Conservation (phyloP, 495 filamentous ascomycete genomes). For the Trichoderma erinaceum region DNA sequence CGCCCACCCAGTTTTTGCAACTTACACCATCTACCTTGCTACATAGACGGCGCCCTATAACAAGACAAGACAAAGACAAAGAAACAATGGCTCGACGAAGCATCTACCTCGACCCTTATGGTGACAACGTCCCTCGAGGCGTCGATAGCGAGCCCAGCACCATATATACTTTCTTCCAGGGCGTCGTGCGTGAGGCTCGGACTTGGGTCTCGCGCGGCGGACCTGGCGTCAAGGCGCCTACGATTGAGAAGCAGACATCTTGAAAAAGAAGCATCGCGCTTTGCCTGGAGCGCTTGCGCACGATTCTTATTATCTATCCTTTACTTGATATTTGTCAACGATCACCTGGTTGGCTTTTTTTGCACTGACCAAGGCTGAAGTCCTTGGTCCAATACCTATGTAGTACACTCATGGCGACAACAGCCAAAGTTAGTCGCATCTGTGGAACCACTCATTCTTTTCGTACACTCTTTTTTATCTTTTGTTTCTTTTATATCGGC, state of each 20-base stretch:
- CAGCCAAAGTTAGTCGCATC: not conserved
- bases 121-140: not conserved
- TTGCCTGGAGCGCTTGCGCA: not conserved
- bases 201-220: slow-evolving; percentile 1
- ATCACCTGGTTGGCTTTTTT: not conserved
- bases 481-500: not conserved
- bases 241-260: slow-evolving; percentile 6
- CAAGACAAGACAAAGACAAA: not conserved
- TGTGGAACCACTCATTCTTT: not conserved
- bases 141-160: not conserved
- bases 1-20: not conserved
- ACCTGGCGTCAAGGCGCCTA: slow-evolving; percentile 1
- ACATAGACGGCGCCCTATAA: not conserved
- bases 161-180: not conserved
- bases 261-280: not conserved
- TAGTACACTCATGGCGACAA: not conserved
- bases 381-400: slow-evolving; percentile 3
- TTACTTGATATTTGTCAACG: not conserved
- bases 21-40: not conserved
- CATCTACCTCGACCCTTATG: slow-evolving; percentile 3
- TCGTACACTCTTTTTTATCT: not conserved
- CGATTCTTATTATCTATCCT: not conserved
- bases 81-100: slow-evolving; percentile 1
- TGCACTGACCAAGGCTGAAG: not conserved
- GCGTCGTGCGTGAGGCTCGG: slow-evolving; percentile 3